Evolutionary conservation across 1,284 basidiomycete species (phyloP).

Genomic region (Cutaneotrichosporon dermatis): DNA sequence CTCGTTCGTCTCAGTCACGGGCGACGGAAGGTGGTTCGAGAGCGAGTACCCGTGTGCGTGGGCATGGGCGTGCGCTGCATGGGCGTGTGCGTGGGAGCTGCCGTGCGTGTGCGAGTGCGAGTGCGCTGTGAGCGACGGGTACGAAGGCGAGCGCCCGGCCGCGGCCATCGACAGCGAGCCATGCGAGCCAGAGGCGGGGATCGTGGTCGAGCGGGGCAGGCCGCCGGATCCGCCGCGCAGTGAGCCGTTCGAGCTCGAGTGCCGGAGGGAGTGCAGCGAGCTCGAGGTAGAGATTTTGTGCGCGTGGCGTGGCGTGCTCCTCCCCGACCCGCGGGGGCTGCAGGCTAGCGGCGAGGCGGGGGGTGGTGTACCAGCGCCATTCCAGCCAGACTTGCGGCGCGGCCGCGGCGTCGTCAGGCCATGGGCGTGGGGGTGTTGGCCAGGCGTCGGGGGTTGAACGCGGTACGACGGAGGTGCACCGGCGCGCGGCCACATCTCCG

Average conservation of each 20-base stretch:
- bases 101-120: neutral
- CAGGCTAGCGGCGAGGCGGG: neutral
- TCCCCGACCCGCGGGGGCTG: neutral
- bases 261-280: neutral
- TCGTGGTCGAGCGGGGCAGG: too few relatives aligned
- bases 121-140: neutral
- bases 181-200: neutral
- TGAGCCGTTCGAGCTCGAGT: conserved; percentile 1
- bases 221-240: neutral
- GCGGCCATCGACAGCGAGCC: neutral
- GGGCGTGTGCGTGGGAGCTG: too few relatives aligned
- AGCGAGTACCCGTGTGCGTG: neutral
- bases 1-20: neutral
- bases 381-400: neutral
- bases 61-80: too few relatives aligned
- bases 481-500: conserved; percentile 1
- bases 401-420: neutral
- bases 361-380: neutral
- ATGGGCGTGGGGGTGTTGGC: neutral
- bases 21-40: neutral
- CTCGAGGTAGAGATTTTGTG: neutral
- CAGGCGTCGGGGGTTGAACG: neutral
- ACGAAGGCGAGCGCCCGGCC: neutral
- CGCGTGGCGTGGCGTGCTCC: neutral
- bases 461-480: neutral